A percentile compares a stretch with the other conserved stretches of the same genome.
Evolutionary conservation across 1,284 basidiomycete genomes (phyloP).

Genomic region (Meira nashicola): DNA sequence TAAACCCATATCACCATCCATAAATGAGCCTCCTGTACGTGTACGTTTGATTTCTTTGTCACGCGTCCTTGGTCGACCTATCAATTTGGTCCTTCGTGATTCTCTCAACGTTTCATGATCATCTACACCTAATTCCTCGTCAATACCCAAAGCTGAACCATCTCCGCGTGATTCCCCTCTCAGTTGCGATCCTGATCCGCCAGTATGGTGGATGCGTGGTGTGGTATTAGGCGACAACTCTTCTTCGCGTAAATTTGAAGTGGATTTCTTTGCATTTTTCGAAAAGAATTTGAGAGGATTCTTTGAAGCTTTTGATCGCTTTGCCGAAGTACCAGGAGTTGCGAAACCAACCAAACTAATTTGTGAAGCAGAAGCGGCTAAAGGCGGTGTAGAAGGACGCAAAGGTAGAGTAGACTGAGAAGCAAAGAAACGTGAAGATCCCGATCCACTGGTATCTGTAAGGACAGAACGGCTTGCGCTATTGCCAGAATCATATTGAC

Average conservation of each 20-base stretch:
- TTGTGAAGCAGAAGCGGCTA: not conserved
- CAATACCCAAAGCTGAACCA: not conserved
- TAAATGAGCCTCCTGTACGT: not conserved
- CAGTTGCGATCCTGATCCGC: too few relatives aligned
- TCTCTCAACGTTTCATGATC: constrained; percentile 1
- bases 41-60: constrained; percentile 15
- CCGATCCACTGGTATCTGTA: not conserved
- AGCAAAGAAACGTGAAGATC: not conserved
- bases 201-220: too few relatives aligned
- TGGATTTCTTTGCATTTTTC: constrained; percentile 24
- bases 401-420: constrained; percentile 24
- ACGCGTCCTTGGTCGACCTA: constrained; percentile 16
- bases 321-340: constrained; percentile 13
- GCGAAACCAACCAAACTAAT: constrained; percentile 21
- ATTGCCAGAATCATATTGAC: too few relatives aligned
- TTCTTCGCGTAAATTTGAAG: too few relatives aligned
- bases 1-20: not conserved
- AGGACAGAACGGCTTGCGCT: too few relatives aligned
- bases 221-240: too few relatives aligned
- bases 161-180: not conserved
- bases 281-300: constrained; percentile 42
- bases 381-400: constrained; percentile 28
- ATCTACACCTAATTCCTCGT: constrained; percentile 2
- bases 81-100: constrained; percentile 4
- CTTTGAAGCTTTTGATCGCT: constrained; percentile 25